Percentiles rank a stretch among this genome's conserved stretches.
Evolutionary conservation across 257 asterid species (phyloP).

Genomic region (Solanum ahanhuiri): DNA sequence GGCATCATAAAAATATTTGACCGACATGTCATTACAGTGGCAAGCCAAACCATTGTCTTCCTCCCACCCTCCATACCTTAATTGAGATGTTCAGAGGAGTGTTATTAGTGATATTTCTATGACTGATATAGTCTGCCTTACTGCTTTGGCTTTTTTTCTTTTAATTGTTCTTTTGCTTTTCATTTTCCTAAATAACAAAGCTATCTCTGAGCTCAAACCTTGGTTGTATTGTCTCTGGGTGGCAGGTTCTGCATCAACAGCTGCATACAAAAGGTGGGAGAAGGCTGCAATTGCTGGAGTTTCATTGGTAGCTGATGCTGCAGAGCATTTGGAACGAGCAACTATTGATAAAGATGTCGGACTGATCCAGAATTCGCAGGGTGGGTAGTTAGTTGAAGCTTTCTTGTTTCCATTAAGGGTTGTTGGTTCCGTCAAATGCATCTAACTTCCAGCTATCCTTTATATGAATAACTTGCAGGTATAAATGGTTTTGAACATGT

Average conservation of each 20-base stretch:
- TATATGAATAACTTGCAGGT: constrained; percentile 27
- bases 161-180: not conserved
- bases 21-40: not conserved
- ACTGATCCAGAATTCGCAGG: constrained; percentile 36
- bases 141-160: not conserved
- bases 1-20: not conserved
- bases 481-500: constrained; percentile 37
- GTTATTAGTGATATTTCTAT: not conserved
- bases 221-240: not conserved
- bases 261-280: constrained; percentile 98
- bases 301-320: constrained; percentile 98
- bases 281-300: constrained; percentile 99
- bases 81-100: not conserved
- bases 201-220: not conserved
- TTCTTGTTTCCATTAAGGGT: not conserved
- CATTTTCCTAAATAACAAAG: not conserved
- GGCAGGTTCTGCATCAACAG: constrained; percentile 50
- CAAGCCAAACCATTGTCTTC: not conserved
- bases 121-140: not conserved
- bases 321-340: constrained; percentile 90
- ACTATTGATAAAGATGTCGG: constrained; percentile 54
- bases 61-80: not conserved
- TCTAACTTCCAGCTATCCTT: not conserved
- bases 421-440: not conserved
- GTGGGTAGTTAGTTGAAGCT: constrained; percentile 22